These are phyloP conservation scores for Jaenimonas drosophilae DNA, from an alignment of 208 protist species.

Conservation along the genomic window DNA sequence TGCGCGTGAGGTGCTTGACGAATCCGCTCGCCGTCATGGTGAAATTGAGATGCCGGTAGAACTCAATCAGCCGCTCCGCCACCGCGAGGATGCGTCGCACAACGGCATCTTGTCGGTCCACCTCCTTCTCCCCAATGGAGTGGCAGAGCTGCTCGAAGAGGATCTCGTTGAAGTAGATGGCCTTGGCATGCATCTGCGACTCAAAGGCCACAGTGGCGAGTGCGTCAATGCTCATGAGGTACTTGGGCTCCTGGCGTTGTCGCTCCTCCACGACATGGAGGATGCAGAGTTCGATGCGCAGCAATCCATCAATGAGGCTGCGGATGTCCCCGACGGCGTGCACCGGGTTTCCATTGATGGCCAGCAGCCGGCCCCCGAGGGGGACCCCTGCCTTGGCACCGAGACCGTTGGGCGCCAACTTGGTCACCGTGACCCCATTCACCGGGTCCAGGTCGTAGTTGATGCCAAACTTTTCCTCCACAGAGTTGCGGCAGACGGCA, in stretches of 20 bases:
- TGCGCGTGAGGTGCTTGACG: conserved; percentile 58
- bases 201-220: conserved; percentile 63
- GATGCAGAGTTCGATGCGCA: conserved; percentile 54
- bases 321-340: conserved; percentile 67
- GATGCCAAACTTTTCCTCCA: conserved; percentile 76
- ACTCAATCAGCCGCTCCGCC: conserved; percentile 75
- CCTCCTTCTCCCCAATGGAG: conserved; percentile 23
- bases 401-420: conserved; percentile 61
- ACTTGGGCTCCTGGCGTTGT: conserved; percentile 19
- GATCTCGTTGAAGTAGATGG: conserved; percentile 85
- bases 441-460: conserved; percentile 78
- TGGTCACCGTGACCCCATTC: conserved; percentile 71
- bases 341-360: conserved; percentile 62
- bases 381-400: conserved; percentile 59
- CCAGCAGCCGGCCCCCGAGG: conserved; percentile 50
- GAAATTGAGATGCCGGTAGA: conserved; percentile 78
- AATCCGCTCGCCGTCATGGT: conserved; percentile 78
- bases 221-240: conserved; percentile 61
- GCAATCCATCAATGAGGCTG: conserved; percentile 59
- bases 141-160: conserved; percentile 57
- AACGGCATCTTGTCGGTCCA: conserved; percentile 26
- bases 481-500: conserved; percentile 39
- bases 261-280: conserved; percentile 46
- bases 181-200: conserved; percentile 79
- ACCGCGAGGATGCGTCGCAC: conserved; percentile 36